These are phyloP conservation scores for Leucocoprinus birnbaumii DNA, from an alignment of 768 basidiomycete species.

Conservation along the genomic window DNA sequence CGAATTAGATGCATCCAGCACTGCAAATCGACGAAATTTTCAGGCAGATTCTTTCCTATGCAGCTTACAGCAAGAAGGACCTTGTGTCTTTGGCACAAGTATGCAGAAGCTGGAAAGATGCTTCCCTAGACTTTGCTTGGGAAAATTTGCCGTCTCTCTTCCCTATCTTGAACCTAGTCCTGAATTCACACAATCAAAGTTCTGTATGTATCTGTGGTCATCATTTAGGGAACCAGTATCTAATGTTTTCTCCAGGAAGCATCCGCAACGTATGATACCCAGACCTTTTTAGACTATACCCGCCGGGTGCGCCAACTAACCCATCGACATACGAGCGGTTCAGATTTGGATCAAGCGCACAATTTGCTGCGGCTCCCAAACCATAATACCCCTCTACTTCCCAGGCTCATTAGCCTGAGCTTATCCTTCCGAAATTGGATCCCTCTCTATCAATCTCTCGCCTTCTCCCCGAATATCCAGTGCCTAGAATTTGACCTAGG, in stretches of 20 bases:
- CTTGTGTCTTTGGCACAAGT: conserved; percentile 36
- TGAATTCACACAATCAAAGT: conserved; percentile 16
- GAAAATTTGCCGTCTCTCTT: conserved; percentile 30
- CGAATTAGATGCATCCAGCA: conserved; percentile 35
- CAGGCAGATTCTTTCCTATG: conserved; percentile 34
- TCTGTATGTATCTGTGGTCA: too few species aligned
- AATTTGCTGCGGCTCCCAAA: too few species aligned
- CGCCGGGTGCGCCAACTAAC: neutral
- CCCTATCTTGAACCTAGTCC: neutral
- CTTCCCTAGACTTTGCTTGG: conserved; percentile 48
- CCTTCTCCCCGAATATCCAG: conserved; percentile 30
- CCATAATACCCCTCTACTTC: too few species aligned
- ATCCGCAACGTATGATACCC: neutral
- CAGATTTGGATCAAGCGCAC: neutral
- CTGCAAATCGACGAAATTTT: conserved; percentile 51
- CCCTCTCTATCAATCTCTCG: conserved; percentile 27
- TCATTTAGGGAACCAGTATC: too few species aligned
- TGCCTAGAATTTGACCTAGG: conserved; percentile 38
- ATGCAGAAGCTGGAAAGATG: conserved; percentile 46
- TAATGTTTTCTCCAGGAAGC: too few species aligned
- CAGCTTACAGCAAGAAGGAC: conserved; percentile 23
- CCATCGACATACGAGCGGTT: neutral
- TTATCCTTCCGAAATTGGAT: conserved; percentile 7
- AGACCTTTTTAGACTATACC: neutral
- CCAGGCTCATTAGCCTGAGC: too few species aligned